These are phyloP conservation scores for Aureobasidium sp. DNA, from an alignment of 2,329 filamentous ascomycete genomes.

Conservation along the genomic window DNA sequence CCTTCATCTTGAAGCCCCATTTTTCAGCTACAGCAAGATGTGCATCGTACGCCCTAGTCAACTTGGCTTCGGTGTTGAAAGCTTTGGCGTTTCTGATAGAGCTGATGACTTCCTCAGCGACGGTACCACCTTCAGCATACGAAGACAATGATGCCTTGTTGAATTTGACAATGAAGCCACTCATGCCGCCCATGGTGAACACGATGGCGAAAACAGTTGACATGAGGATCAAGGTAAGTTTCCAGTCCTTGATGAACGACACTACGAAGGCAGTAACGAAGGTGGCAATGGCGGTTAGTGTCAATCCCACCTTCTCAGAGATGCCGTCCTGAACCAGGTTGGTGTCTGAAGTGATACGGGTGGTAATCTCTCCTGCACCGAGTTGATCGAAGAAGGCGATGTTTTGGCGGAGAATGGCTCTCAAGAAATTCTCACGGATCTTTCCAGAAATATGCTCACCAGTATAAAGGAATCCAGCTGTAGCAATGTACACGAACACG, in stretches of 20 bases:
- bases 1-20: slow-evolving; percentile 69
- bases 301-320: slow-evolving; percentile 77
- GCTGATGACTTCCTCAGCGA: slow-evolving; percentile 90
- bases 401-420: slow-evolving; percentile 77
- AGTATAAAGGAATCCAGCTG: slow-evolving; percentile 74
- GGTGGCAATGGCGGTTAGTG: slow-evolving; percentile 65
- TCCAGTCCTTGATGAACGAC: slow-evolving; percentile 86
- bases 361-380: slow-evolving; percentile 87
- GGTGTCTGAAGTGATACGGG: slow-evolving; percentile 86
- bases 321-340: slow-evolving; percentile 92
- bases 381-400: slow-evolving; percentile 91
- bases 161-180: slow-evolving; percentile 67
- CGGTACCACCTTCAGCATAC: slow-evolving; percentile 75
- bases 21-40: slow-evolving; percentile 66
- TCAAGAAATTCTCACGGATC: slow-evolving; percentile 68
- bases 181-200: slow-evolving; percentile 66
- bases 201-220: slow-evolving; percentile 74
- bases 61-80: slow-evolving; percentile 85
- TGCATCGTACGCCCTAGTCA: slow-evolving; percentile 75
- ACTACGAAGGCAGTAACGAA: slow-evolving; percentile 88
- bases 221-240: slow-evolving; percentile 76
- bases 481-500: slow-evolving; percentile 66
- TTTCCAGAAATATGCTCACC: slow-evolving; percentile 40
- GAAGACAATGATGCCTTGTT: slow-evolving; percentile 69
- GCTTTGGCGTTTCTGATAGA: slow-evolving; percentile 88